Conservation (phyloP, 225 moss, liverwort and hornwort genomes). For the Bryum argenteum region DNA sequence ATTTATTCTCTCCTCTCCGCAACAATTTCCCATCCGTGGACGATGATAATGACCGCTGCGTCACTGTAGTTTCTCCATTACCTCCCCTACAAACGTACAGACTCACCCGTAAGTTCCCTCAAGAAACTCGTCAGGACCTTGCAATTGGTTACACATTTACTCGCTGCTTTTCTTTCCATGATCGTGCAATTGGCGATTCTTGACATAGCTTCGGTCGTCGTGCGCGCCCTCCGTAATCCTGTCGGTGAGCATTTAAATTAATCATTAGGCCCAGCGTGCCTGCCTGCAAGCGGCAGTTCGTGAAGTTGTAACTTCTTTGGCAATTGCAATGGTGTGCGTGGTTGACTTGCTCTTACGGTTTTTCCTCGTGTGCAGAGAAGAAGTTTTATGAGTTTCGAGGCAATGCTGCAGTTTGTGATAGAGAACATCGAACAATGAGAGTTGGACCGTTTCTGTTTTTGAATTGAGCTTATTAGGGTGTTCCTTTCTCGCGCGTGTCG, state of each 20-base stretch:
- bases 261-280: not conserved
- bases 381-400: constrained; percentile 9
- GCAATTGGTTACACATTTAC: constrained; percentile 17
- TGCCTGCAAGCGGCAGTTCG: constrained; percentile 30
- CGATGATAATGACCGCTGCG: constrained; percentile 12
- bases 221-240: not conserved
- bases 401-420: constrained; percentile 16
- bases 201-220: constrained; percentile 15
- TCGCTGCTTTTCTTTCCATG: constrained; percentile 31
- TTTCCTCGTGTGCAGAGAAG: constrained; percentile 6
- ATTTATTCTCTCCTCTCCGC: constrained; percentile 5
- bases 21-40: not conserved
- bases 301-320: constrained; percentile 38
- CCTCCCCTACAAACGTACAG: constrained; percentile 3
- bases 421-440: not conserved
- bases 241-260: constrained; percentile 20
- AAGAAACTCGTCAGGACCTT: constrained; percentile 41
- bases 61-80: not conserved
- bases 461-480: constrained; percentile 17
- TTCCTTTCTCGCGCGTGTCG: constrained; percentile 6
- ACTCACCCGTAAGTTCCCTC: constrained; percentile 30
- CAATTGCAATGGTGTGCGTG: not conserved
- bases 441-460: not conserved
- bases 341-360: not conserved
- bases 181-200: constrained; percentile 29